Base-by-base conservation (phyloP, 208 protist species). In the Trypanosoma vivax region DNA sequence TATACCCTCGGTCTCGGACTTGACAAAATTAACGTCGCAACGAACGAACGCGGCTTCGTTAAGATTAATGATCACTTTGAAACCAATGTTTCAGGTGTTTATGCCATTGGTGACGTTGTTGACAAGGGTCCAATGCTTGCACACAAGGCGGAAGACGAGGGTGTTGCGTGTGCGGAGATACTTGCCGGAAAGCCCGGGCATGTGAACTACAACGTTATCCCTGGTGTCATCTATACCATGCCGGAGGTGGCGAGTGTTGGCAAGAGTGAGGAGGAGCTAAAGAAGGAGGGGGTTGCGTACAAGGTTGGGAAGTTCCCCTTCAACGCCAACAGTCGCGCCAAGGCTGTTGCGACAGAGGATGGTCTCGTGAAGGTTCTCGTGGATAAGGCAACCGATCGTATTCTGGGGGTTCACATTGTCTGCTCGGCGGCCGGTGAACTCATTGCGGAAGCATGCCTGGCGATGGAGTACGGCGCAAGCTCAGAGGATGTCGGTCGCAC, bases 91-190 rank as follows among this genome's bases (percentile, higher is more conserved):
- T 68, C 88, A 7, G 71, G 59, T 59, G 91, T 99, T 50, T 99
- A 96, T 72, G 98, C 97, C 13, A 99, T 99, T 66, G 98, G 98
- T 34, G 98, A 99, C 61, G 92, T 97, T 25, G 93, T 99, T 29
- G 81, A 83, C 45, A 94, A 94, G 72, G 98, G 98, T 29, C 95
- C 98, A 25, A 99, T 99, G 98, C 88, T 99, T 4, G 98, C 98
- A 4, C 98, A 99, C 94, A 99, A 99, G 88, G 98, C 98, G 23
- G 97, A 99, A 81, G 97, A 99, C 34, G 98, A 99, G 66, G 98
- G 96, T 55, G 92, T 99, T 34, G 90, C 92, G 14, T 79, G 86
- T 45, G 96, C 94, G 6, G 96, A 98, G 79, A 41, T 83, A 28
- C 68, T 98, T 31, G 93, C 93, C 35, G 93, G 94, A 31, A 84